Conservation (phyloP, 164 flowering plant species). For the Magnolia changhungtana region DNA sequence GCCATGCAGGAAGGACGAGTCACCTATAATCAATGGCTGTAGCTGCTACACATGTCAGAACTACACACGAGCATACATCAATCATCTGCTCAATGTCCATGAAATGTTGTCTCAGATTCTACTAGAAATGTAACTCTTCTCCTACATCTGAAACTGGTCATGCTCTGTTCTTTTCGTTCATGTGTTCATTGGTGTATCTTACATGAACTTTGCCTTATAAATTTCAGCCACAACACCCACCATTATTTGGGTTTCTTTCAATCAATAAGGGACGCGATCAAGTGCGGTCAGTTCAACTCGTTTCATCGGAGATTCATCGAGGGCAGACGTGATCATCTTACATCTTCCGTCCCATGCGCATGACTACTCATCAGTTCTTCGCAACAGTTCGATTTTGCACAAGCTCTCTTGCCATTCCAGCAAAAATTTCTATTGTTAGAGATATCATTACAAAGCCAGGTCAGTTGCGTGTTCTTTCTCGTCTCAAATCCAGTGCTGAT, state of each 20-base stretch:
- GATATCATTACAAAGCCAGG: not conserved
- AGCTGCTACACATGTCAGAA: constrained; percentile 80
- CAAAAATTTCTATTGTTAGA: not conserved
- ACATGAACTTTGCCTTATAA: not conserved
- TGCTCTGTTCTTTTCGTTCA: not conserved
- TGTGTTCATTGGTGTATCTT: not conserved
- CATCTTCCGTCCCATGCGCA: not conserved
- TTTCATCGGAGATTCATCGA: constrained; percentile 47
- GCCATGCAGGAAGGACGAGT: constrained; percentile 66
- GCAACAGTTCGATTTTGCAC: not conserved
- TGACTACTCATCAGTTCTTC: not conserved
- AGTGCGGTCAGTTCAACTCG: constrained; percentile 48
- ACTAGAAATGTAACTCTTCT: constrained; percentile 67
- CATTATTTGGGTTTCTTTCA: constrained; percentile 75
- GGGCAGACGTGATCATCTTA: constrained; percentile 41
- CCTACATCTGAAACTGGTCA: not conserved
- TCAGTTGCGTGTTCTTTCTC: not conserved
- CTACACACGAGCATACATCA: constrained; percentile 82
- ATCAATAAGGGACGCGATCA: constrained; percentile 63
- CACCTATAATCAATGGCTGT: constrained; percentile 59
- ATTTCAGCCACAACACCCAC: constrained; percentile 83
- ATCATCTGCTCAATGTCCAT: constrained; percentile 87
- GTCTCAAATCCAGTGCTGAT: not conserved
- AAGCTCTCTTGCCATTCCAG: not conserved
- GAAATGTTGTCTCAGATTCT: constrained; percentile 92